These are phyloP conservation scores for Elaphomyces granulatus DNA, from an alignment of 495 filamentous ascomycete species.

Conservation along the genomic window DNA sequence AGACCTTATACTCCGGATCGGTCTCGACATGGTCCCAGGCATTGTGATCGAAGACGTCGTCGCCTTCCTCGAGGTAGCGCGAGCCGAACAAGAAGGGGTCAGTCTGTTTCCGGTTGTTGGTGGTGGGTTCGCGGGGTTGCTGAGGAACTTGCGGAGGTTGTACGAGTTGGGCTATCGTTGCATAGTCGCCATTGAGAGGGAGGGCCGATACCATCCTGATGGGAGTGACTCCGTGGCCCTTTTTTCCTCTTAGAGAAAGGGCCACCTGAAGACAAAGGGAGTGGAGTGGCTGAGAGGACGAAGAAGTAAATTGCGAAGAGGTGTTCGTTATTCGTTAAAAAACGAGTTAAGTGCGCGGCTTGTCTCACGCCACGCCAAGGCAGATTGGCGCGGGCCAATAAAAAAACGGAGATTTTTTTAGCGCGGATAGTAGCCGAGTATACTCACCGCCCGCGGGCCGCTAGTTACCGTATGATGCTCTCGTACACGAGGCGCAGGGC, in stretches of 20 bases:
- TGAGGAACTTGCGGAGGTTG: conserved; percentile 28
- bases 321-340: no score
- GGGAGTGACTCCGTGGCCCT: neutral
- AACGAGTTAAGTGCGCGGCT: no score
- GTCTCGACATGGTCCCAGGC: conserved; percentile 95
- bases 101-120: conserved; percentile 56
- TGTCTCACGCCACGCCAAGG: no score
- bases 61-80: conserved; percentile 62
- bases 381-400: no score
- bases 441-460: no score
- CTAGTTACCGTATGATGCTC: no score
- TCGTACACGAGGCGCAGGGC: no score
- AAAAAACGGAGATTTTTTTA: no score
- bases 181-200: conserved; percentile 10
- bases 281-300: neutral
- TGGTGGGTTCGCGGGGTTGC: conserved; percentile 40
- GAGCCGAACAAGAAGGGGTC: conserved; percentile 95
- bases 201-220: neutral
- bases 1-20: conserved; percentile 67
- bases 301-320: no score
- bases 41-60: conserved; percentile 90
- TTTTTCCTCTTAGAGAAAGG: no score
- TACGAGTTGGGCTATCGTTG: conserved; percentile 29
- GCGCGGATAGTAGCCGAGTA: no score
- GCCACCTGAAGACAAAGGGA: neutral